These are phyloP conservation scores for Schwanniomyces yamadae DNA, from an alignment of 805 yeast genomes.

Conservation along the genomic window DNA sequence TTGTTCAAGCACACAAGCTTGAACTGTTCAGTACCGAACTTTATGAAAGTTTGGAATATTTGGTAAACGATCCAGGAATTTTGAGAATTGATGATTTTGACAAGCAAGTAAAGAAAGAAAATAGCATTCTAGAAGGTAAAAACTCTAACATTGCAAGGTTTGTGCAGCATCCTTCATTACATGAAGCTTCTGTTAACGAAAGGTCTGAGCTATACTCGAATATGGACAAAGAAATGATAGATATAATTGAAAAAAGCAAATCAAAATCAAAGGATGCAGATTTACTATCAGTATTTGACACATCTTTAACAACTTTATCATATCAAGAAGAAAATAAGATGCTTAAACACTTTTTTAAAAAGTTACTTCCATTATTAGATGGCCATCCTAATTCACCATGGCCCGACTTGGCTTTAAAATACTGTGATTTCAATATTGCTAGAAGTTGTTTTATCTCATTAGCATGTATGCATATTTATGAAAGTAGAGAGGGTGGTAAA, in stretches of 20 bases:
- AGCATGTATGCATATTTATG: constrained; percentile 58
- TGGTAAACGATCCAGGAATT: constrained; percentile 11
- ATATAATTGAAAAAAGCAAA: neutral
- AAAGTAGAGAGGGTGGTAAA: constrained; percentile 47
- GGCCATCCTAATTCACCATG: constrained; percentile 62
- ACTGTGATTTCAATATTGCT: constrained; percentile 58
- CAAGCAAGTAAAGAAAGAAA: neutral
- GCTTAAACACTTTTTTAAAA: constrained; percentile 55
- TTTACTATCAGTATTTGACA: neutral
- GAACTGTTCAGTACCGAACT: constrained; percentile 23
- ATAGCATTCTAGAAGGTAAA: neutral
- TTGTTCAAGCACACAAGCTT: neutral
- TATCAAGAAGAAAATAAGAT: constrained; percentile 53
- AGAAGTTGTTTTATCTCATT: constrained; percentile 56
- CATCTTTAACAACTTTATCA: constrained; percentile 21
- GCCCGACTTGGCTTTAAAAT: constrained; percentile 57
- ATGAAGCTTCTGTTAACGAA: neutral
- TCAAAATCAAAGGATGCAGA: neutral
- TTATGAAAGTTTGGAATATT: constrained; percentile 25
- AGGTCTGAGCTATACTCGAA: neutral
- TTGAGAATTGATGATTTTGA: neutral
- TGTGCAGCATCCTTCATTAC: no score
- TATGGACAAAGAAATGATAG: neutral
- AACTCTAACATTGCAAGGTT: no score
- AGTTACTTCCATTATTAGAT: constrained; percentile 51